Evolutionary conservation across 768 basidiomycete genomes (phyloP), one percentile per base, ranked within the genome.

Genomic region (Kwoniella heveanensis): DNA sequence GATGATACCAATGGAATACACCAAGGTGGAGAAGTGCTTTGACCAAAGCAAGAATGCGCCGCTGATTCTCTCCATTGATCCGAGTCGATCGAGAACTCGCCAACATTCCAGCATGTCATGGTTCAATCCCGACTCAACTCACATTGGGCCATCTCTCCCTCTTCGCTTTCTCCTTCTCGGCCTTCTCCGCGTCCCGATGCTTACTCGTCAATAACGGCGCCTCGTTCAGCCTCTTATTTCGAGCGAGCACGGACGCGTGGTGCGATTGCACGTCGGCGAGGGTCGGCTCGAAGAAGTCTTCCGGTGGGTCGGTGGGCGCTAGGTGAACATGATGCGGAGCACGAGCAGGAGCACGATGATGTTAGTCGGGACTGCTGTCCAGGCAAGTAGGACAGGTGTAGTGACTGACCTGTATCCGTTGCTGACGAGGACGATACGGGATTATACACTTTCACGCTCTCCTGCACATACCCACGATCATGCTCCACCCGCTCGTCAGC

Each of bases 81-180:
- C 32, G 32, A 13, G 32, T 36, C 32, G 7, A 36, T 36, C 32
- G 7, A 36, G 13, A 36, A 36, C 32, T 8, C 39, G 10, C 3
- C 39, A 17, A 17, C 10, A 44, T 9, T 44, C 8, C 39, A 44
- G 39, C 19, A 44, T 19, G 39, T 17, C 15, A 44, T 9, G 3
- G 39, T 17, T 44, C 22, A 61, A 22, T n/a, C n/a, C n/a, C n/a
- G n/a, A n/a, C n/a, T n/a, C n/a, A n/a, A 63, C 48, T 57, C 50
- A 78, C 77, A 22, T 52, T 68, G 19, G 78, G 78, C 78, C 78
- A 79, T 46, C 62, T 76, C 52, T 76, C 75, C 36, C 51, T 66
- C 62, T 73, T 78, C 44, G 59, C 36, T 63, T 65, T 73, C 59
- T 79, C 77, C 39, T 26, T 62, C 54, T 66, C 59, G 21, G 37